Percentiles rank a stretch among this genome's conserved stretches.
These are phyloP conservation scores for Colletotrichum tanaceti DNA, from an alignment of 2,329 filamentous ascomycete species.

Conservation along the genomic window DNA sequence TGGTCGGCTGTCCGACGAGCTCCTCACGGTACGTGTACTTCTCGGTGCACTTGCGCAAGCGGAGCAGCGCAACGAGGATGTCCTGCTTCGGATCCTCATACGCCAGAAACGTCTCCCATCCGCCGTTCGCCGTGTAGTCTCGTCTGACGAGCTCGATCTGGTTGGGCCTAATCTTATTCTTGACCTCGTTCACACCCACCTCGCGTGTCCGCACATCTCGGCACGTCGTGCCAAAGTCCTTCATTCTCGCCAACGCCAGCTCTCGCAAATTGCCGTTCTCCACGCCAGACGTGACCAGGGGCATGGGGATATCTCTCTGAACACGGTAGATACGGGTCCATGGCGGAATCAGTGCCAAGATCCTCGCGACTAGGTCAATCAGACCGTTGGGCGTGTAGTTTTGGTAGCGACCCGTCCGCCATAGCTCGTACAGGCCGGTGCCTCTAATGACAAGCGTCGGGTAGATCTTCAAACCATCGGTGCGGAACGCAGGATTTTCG, in stretches of 20 bases:
- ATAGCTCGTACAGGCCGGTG: constrained; percentile 95
- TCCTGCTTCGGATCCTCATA: constrained; percentile 99
- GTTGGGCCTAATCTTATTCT: constrained; percentile 96
- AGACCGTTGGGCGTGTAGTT: constrained; percentile 98
- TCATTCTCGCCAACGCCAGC: constrained; percentile 95
- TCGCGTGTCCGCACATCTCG: constrained; percentile 96
- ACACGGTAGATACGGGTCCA: constrained; percentile 99
- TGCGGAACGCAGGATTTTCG: constrained; percentile 94
- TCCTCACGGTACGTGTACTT: constrained; percentile 94
- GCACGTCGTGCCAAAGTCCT: constrained; percentile 97
- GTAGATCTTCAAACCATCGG: constrained; percentile 97
- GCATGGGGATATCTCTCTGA: constrained; percentile 99
- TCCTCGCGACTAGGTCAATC: constrained; percentile 95
- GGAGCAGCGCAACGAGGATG: constrained; percentile 90
- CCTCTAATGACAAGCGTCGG: constrained; percentile 97
- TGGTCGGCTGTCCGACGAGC: constrained; percentile 85
- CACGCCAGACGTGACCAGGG: constrained; percentile 96
- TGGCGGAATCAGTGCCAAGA: constrained; percentile 91
- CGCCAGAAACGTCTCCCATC: constrained; percentile 98
- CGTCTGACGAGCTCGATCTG: constrained; percentile 95
- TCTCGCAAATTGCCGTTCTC: constrained; percentile 98
- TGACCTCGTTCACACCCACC: constrained; percentile 98
- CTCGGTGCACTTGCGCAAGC: constrained; percentile 88
- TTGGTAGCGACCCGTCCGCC: constrained; percentile 96
- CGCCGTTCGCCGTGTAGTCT: constrained; percentile 94